Conservation (phyloP, 108 stramenopile genomes). For the Skeletonema menzelii region DNA sequence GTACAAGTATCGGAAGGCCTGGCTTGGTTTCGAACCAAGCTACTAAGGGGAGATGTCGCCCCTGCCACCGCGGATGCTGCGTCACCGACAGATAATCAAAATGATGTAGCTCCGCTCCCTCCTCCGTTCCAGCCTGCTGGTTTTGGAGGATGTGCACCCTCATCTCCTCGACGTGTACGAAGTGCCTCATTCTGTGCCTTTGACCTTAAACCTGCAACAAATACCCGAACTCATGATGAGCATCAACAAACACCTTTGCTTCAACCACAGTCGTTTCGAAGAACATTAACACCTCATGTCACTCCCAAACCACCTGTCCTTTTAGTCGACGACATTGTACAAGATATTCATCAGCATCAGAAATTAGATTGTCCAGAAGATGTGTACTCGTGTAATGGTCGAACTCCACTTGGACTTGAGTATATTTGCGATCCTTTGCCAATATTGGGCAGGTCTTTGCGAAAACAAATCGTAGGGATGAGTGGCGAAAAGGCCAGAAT, state of each 20-base stretch:
- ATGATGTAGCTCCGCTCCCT: neutral
- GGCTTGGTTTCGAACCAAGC: conserved; percentile 35
- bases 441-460: conserved; percentile 16
- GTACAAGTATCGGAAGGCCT: conserved; percentile 26
- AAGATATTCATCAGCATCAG: conserved; percentile 35
- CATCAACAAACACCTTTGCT: neutral
- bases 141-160: conserved; percentile 24
- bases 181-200: conserved; percentile 23
- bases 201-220: conserved; percentile 1
- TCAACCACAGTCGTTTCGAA: neutral
- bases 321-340: conserved; percentile 31
- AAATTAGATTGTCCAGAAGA: conserved; percentile 33
- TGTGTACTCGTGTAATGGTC: conserved; percentile 39
- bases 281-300: neutral
- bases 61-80: neutral
- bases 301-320: conserved; percentile 1
- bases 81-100: neutral
- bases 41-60: conserved; percentile 21
- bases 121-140: conserved; percentile 31
- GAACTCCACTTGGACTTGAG: conserved; percentile 39
- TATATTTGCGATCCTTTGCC: conserved; percentile 46
- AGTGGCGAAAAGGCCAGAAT: neutral
- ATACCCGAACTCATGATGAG: neutral
- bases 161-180: conserved; percentile 10
- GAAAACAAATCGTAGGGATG: neutral